A percentile compares a stretch with the other conserved stretches of the same genome.
Conservation (phyloP, 495 filamentous ascomycete genomes). For the Tuber indicum region DNA sequence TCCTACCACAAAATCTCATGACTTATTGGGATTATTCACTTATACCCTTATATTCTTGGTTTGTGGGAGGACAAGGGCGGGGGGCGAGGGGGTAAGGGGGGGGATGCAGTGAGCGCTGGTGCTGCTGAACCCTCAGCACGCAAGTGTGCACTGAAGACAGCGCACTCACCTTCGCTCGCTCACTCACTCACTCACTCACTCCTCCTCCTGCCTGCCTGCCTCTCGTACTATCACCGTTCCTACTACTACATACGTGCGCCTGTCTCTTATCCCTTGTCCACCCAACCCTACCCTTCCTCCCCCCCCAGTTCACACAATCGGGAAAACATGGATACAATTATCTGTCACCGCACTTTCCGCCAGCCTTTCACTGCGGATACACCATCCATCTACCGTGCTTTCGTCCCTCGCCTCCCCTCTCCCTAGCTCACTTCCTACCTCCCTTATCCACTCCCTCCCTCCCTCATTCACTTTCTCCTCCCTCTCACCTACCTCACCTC, state of each 20-base stretch:
- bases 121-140: slow-evolving; percentile 18
- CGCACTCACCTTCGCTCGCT: slow-evolving; percentile 11
- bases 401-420: neutral
- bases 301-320: slow-evolving; percentile 28
- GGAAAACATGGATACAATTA: slow-evolving; percentile 37
- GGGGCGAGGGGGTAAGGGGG: neutral
- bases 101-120: neutral
- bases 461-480: too few relatives aligned
- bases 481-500: too few relatives aligned
- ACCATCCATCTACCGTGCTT: neutral
- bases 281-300: neutral
- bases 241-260: slow-evolving; percentile 30
- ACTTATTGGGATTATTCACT: neutral
- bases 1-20: neutral
- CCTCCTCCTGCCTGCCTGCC: too few relatives aligned
- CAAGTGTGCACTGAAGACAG: slow-evolving; percentile 30
- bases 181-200: too few relatives aligned
- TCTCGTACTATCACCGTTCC: neutral
- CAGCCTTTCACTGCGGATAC: neutral
- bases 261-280: slow-evolving; percentile 33
- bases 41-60: neutral
- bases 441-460: too few relatives aligned
- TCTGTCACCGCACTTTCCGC: slow-evolving; percentile 36
- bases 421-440: neutral
- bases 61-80: slow-evolving; percentile 2